phyloP scores from a whole-genome alignment of 148 eudicot genomes.

The Fagopyrum homotropicum region DNA sequence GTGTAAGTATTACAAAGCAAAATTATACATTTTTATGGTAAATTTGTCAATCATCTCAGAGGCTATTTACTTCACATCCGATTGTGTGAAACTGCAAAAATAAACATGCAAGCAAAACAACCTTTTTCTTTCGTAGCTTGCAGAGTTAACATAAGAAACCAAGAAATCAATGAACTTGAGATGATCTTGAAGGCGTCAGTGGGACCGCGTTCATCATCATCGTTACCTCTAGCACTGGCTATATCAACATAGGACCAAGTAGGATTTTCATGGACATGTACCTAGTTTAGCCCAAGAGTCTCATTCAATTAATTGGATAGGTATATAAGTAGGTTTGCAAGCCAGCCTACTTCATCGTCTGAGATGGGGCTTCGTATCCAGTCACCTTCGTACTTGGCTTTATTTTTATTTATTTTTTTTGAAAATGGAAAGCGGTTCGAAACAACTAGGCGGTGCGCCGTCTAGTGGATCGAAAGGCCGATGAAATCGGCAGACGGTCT shows the following conservation, averaged over 20 bases:
- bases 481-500: no score
- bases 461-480: no score
- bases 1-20: no score
- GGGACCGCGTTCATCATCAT: slow-evolving; percentile 38
- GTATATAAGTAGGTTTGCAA: slow-evolving; percentile 58
- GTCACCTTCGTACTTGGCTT: slow-evolving; percentile 76
- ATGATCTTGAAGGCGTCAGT: slow-evolving; percentile 40
- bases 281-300: slow-evolving; percentile 50
- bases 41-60: not conserved
- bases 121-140: not conserved
- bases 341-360: slow-evolving; percentile 83
- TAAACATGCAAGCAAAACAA: not conserved
- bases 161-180: slow-evolving; percentile 27
- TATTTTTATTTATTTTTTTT: slow-evolving; percentile 9
- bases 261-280: slow-evolving; percentile 16
- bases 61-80: slow-evolving; percentile 3
- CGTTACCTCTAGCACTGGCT: slow-evolving; percentile 22
- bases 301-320: slow-evolving; percentile 61
- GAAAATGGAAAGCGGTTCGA: no score
- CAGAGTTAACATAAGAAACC: slow-evolving; percentile 22
- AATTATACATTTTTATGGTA: no score
- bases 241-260: slow-evolving; percentile 53
- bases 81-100: not conserved
- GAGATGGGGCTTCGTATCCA: slow-evolving; percentile 91
- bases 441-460: no score